These are phyloP conservation scores for Panaeolus cyanescens DNA, from an alignment of 768 basidiomycete genomes.

Conservation along the genomic window DNA sequence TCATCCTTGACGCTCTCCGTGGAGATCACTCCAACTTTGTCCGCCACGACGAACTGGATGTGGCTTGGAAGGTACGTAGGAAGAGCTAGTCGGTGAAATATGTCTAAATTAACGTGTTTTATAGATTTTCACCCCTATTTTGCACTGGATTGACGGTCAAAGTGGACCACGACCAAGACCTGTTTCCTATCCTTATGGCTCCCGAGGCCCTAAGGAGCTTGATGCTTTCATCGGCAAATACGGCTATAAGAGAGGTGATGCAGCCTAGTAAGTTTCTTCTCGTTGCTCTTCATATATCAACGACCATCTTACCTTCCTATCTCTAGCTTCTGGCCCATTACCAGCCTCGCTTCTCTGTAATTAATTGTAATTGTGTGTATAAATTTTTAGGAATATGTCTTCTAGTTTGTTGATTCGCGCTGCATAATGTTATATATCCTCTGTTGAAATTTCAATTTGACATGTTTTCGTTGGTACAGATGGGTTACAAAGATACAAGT, in stretches of 20 bases:
- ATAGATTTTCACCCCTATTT: slow-evolving; percentile 90
- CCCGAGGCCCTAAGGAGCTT: slow-evolving; percentile 88
- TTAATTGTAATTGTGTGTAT: background rate
- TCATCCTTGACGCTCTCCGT: slow-evolving; percentile 93
- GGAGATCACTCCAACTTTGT: slow-evolving; percentile 99
- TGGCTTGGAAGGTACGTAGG: slow-evolving; percentile 88
- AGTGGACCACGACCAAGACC: slow-evolving; percentile 69
- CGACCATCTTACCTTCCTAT: slow-evolving; percentile 10
- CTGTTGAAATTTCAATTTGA: background rate
- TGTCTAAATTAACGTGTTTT: slow-evolving; percentile 3
- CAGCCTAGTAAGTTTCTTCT: slow-evolving; percentile 68
- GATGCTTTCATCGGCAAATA: slow-evolving; percentile 74
- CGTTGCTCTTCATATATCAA: background rate
- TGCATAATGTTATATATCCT: slow-evolving; percentile 1
- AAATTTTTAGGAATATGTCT: slow-evolving; percentile 2
- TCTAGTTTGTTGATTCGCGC: background rate
- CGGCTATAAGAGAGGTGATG: slow-evolving; percentile 70
- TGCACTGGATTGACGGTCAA: slow-evolving; percentile 94
- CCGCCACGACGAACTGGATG: slow-evolving; percentile 94
- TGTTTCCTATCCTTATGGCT: slow-evolving; percentile 86
- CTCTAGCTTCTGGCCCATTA: slow-evolving; percentile 72
- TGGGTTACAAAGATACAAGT: too few relatives aligned
- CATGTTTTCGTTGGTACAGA: too few relatives aligned
- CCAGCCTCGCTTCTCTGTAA: slow-evolving; percentile 63
- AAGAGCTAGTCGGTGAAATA: too few relatives aligned